These are phyloP conservation scores for Albugo candida DNA, from an alignment of 352 stramenopile genomes.

Conservation along the genomic window DNA sequence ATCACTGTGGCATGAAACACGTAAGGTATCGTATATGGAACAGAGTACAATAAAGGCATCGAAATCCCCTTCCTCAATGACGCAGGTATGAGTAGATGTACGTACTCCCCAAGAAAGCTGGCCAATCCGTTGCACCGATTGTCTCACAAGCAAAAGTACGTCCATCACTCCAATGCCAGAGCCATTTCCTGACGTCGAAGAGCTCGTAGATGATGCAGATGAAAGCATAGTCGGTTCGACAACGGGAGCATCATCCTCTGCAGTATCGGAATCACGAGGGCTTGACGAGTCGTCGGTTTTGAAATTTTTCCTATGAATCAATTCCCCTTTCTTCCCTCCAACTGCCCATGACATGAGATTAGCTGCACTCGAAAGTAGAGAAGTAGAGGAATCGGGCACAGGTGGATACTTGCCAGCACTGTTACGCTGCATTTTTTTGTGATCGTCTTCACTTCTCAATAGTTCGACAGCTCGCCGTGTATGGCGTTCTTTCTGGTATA, in stretches of 20 bases:
- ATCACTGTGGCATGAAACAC: constrained; percentile 41
- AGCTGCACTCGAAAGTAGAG: constrained; percentile 20
- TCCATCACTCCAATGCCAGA: constrained; percentile 47
- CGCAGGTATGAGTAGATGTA: constrained; percentile 67
- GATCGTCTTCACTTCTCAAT: neutral
- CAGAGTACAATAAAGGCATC: constrained; percentile 71
- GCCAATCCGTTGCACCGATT: constrained; percentile 70
- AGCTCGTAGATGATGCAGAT: constrained; percentile 30
- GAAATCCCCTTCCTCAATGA: constrained; percentile 59
- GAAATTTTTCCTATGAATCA: constrained; percentile 1
- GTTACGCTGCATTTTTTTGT: neutral
- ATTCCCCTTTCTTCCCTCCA: constrained; percentile 19
- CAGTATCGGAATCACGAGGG: constrained; percentile 53
- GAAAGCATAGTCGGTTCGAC: constrained; percentile 34
- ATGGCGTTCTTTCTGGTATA: neutral
- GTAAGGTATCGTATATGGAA: constrained; percentile 57
- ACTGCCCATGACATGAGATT: constrained; percentile 48
- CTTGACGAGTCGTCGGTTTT: constrained; percentile 11
- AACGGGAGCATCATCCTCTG: constrained; percentile 36
- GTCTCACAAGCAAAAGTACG: constrained; percentile 53
- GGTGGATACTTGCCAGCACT: neutral
- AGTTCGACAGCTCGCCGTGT: neutral
- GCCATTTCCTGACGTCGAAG: constrained; percentile 25
- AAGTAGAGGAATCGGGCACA: constrained; percentile 4
- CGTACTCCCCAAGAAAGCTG: constrained; percentile 66